A percentile compares a stretch with the other conserved stretches of the same genome.
These are phyloP conservation scores for Halenospora varia DNA, from an alignment of 495 filamentous ascomycete species.

Conservation along the genomic window DNA sequence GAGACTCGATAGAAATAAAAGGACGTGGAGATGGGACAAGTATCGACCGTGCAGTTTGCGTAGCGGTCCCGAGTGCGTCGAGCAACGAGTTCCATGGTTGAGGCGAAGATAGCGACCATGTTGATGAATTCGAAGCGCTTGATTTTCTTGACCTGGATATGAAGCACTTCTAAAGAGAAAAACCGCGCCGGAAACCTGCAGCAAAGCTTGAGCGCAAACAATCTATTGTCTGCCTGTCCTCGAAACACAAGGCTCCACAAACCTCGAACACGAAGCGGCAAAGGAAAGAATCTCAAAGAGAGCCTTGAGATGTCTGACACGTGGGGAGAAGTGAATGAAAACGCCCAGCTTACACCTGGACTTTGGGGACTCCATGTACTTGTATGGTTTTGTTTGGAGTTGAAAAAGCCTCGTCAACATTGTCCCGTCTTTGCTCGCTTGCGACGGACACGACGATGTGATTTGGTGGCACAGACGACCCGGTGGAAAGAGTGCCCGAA, in stretches of 20 bases:
- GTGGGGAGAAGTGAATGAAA: neutral
- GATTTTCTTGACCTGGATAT: neutral
- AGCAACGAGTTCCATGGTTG: conserved; percentile 1
- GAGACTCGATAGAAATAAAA: conserved; percentile 26
- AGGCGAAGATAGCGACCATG: conserved; percentile 7
- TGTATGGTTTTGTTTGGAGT: neutral
- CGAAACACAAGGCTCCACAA: neutral
- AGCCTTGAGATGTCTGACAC: neutral
- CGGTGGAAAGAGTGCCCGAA: neutral
- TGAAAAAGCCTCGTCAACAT: neutral
- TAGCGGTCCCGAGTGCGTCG: neutral
- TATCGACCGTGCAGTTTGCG: conserved; percentile 15
- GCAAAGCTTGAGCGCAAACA: neutral
- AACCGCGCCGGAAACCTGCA: neutral
- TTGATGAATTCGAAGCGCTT: neutral
- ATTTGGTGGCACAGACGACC: neutral
- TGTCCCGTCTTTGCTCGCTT: neutral
- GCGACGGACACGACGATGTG: neutral
- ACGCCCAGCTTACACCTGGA: neutral
- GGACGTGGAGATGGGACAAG: conserved; percentile 18
- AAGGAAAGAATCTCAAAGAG: neutral
- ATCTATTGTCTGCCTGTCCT: neutral
- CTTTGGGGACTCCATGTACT: neutral
- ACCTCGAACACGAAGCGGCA: neutral
- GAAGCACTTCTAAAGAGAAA: neutral